These are phyloP conservation scores for Blastobotrys chiropterorum DNA, from an alignment of 805 yeast genomes.

Conservation along the genomic window DNA sequence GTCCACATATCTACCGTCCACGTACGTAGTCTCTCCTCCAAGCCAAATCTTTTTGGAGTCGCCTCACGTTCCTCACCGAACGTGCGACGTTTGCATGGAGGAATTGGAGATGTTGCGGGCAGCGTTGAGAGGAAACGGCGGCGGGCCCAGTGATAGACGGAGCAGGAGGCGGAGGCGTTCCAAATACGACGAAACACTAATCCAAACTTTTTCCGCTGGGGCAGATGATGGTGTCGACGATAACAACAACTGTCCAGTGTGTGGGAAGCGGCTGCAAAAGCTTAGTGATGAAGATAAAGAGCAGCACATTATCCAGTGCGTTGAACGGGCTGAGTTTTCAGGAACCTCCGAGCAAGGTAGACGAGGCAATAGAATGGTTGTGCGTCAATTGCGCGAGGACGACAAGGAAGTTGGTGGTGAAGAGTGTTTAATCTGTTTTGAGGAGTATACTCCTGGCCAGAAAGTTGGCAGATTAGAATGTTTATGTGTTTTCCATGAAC, in stretches of 20 bases:
- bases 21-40: slow-evolving; percentile 52
- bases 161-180: background rate
- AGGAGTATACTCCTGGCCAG: slow-evolving; percentile 78
- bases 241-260: slow-evolving; percentile 34
- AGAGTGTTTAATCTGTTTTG: slow-evolving; percentile 93
- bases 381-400: slow-evolving; percentile 45
- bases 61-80: slow-evolving; percentile 55
- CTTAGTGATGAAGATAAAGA: slow-evolving; percentile 41
- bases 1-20: slow-evolving; percentile 51
- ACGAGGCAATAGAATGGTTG: slow-evolving; percentile 77
- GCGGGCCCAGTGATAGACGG: background rate
- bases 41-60: slow-evolving; percentile 42
- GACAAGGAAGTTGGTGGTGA: slow-evolving; percentile 22
- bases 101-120: slow-evolving; percentile 39
- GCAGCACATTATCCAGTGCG: slow-evolving; percentile 64
- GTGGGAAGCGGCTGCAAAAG: slow-evolving; percentile 27
- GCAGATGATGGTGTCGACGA: slow-evolving; percentile 26
- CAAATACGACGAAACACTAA: slow-evolving; percentile 14
- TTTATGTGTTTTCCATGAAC: slow-evolving; percentile 86
- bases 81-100: slow-evolving; percentile 67
- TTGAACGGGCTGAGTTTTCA: slow-evolving; percentile 50
- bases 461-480: slow-evolving; percentile 91
- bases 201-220: slow-evolving; percentile 15
- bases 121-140: slow-evolving; percentile 14
- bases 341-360: slow-evolving; percentile 51